These are phyloP conservation scores for Blastomyces percursus DNA, from an alignment of 2,329 filamentous ascomycete genomes.

Conservation along the genomic window DNA sequence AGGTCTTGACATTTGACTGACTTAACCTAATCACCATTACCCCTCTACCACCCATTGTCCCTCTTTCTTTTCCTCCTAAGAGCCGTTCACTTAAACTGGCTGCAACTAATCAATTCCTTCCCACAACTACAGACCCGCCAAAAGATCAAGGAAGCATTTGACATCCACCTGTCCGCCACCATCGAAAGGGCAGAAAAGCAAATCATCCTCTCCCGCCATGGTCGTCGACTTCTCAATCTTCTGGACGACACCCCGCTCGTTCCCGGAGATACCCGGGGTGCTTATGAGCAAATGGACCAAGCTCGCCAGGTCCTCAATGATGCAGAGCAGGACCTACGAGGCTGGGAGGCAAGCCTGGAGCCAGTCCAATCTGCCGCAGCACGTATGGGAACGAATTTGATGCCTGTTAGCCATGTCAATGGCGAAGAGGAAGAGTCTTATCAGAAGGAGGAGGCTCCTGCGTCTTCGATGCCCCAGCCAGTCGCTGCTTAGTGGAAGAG, in stretches of 20 bases:
- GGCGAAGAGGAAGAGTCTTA: conserved; percentile 6
- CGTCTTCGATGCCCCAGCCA: conserved; percentile 10
- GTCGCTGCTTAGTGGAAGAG: conserved; percentile 7
- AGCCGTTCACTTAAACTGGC: neutral
- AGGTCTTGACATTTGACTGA: conserved; percentile 32
- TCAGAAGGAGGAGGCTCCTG: conserved; percentile 8
- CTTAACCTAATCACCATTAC: neutral
- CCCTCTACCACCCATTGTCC: neutral
- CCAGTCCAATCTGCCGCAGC: conserved; percentile 43
- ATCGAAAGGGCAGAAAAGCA: conserved; percentile 98
- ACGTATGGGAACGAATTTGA: conserved; percentile 34
- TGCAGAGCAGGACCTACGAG: conserved; percentile 74
- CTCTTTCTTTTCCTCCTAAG: neutral
- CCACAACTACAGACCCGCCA: conserved; percentile 59
- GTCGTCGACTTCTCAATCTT: conserved; percentile 68
- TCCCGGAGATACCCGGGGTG: conserved; percentile 64
- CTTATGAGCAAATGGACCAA: conserved; percentile 54
- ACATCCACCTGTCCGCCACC: conserved; percentile 73
- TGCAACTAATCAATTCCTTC: neutral
- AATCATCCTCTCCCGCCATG: conserved; percentile 83
- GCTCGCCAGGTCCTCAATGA: conserved; percentile 84
- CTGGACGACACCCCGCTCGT: conserved; percentile 85
- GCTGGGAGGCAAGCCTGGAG: conserved; percentile 53
- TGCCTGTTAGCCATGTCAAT: conserved; percentile 19
- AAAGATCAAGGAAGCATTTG: conserved; percentile 92